phyloP scores from a whole-genome alignment of 2,329 filamentous ascomycete genomes.

The Cylindrodendrum hubeiense region DNA sequence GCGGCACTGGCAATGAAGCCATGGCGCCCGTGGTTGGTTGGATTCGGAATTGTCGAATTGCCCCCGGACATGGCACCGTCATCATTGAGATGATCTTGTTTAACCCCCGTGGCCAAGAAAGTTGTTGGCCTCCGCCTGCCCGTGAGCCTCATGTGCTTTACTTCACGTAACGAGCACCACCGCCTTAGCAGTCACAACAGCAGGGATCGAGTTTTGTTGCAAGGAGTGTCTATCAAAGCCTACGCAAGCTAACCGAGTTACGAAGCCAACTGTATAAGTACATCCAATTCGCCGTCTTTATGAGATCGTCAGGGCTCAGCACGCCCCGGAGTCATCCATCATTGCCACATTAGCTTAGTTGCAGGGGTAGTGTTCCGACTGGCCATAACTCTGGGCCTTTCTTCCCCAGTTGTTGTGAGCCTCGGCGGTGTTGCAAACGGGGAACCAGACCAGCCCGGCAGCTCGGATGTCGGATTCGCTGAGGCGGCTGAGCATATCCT shows the following conservation, averaged over 20 bases:
- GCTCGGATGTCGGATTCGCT: conserved; percentile 9
- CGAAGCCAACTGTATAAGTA: background rate
- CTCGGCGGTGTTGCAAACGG: conserved; percentile 6
- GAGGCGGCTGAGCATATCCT: background rate
- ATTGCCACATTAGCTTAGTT: conserved; percentile 5
- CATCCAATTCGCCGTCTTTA: background rate
- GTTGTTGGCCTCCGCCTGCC: background rate
- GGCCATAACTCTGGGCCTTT: background rate
- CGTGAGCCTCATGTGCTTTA: background rate
- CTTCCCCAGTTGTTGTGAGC: conserved; percentile 11
- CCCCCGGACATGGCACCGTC: background rate
- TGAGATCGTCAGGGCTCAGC: background rate
- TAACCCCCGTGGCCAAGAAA: background rate
- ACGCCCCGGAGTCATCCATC: background rate
- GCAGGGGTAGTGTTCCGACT: conserved; percentile 13
- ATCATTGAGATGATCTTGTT: background rate
- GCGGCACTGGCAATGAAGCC: background rate
- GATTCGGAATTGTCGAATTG: conserved; percentile 1
- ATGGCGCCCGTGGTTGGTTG: conserved; percentile 3
- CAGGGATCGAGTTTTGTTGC: background rate
- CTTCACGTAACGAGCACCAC: background rate
- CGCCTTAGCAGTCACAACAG: background rate
- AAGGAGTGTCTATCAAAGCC: background rate
- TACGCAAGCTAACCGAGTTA: background rate
- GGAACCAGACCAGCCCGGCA: background rate